Percentiles rank a stretch among this genome's conserved stretches.
Conservation (phyloP, 2,329 filamentous ascomycete genomes). For the Neodidymelliopsis sp. region DNA sequence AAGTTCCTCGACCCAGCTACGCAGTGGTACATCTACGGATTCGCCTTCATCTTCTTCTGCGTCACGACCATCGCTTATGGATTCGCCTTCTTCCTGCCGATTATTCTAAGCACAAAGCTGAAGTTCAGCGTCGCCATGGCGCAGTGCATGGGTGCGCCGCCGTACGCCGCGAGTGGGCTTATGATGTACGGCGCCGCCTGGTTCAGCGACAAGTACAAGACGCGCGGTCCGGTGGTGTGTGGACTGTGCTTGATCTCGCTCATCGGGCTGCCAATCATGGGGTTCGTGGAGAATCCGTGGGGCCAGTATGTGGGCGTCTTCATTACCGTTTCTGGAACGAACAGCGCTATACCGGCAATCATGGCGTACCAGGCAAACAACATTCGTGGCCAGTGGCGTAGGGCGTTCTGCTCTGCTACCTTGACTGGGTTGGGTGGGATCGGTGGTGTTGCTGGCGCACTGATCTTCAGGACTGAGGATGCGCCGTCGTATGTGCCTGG, state of each 20-base stretch:
- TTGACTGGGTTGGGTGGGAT: constrained; percentile 32
- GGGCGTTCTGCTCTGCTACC: constrained; percentile 32
- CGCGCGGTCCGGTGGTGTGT: constrained; percentile 30
- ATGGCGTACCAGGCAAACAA: constrained; percentile 38
- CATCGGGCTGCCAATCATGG: constrained; percentile 37
- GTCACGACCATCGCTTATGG: constrained; percentile 33
- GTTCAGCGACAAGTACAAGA: constrained; percentile 36
- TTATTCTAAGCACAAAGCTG: constrained; percentile 31
- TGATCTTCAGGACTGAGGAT: constrained; percentile 35
- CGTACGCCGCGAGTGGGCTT: constrained; percentile 34
- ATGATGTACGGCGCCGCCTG: constrained; percentile 36
- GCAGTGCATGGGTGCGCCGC: constrained; percentile 35
- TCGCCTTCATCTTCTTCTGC: constrained; percentile 30
- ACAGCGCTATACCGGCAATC: constrained; percentile 29
- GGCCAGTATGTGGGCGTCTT: constrained; percentile 35
- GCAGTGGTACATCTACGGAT: constrained; percentile 36
- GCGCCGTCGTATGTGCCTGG: constrained; percentile 31
- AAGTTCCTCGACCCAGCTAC: constrained; percentile 31
- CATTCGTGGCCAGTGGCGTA: constrained; percentile 31
- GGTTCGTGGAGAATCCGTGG: constrained; percentile 32
- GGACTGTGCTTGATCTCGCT: constrained; percentile 31
- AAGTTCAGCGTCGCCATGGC: constrained; percentile 35
- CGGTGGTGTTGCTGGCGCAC: constrained; percentile 31
- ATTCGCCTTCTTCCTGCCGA: constrained; percentile 34
- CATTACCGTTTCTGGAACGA: constrained; percentile 29